These are phyloP conservation scores for Penicillium psychrofluorescens DNA, from an alignment of 495 filamentous ascomycete species.

Conservation along the genomic window DNA sequence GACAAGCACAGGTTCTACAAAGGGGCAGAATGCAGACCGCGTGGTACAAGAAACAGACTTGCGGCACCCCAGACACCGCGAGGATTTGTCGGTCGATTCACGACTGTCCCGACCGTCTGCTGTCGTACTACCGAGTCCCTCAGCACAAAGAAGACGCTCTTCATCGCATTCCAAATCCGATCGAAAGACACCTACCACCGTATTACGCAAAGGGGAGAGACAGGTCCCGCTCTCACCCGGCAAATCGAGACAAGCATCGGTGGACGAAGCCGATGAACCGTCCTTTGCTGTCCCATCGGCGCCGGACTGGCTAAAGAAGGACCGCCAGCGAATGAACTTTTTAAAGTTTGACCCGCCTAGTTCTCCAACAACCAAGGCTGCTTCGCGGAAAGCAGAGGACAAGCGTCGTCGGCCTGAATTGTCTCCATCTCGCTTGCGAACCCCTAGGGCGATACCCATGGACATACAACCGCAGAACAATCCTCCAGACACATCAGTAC, in stretches of 20 bases:
- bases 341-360: slow-evolving; percentile 31
- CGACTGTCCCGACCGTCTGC: neutral
- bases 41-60: slow-evolving; percentile 15
- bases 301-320: slow-evolving; percentile 33
- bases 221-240: neutral
- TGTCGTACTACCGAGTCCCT: no score
- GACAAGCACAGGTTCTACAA: neutral
- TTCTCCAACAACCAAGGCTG: slow-evolving; percentile 27
- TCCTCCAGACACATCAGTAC: neutral
- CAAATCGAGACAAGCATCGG: neutral
- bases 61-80: slow-evolving; percentile 1
- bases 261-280: neutral
- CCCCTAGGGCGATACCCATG: neutral
- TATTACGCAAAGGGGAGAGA: no score
- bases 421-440: neutral
- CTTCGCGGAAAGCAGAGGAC: slow-evolving; percentile 10
- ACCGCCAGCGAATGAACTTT: slow-evolving; percentile 25
- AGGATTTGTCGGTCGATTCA: slow-evolving; percentile 1
- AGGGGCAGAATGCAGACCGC: neutral
- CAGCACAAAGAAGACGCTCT: neutral
- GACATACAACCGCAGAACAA: neutral
- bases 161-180: no score
- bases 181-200: no score
- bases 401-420: slow-evolving; percentile 3
- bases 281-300: slow-evolving; percentile 2